A percentile compares a stretch with the other conserved stretches of the same genome.
phyloP scores from a whole-genome alignment of 2,329 filamentous ascomycete species.

The Calcarisporium arbuscula region DNA sequence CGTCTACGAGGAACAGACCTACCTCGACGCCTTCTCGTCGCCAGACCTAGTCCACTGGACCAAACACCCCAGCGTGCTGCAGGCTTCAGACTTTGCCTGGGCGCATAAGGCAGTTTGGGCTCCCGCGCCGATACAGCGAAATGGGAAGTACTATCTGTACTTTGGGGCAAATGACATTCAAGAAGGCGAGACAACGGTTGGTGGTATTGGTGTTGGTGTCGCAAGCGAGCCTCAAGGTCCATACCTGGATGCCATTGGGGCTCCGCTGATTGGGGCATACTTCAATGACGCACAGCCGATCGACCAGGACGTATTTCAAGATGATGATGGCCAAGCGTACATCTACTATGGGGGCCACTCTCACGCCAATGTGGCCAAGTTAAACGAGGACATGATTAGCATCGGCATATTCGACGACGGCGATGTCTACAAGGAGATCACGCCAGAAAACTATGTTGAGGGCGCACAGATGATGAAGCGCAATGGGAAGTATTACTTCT shows the following conservation, averaged over 20 bases:
- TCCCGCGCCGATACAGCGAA: constrained; percentile 35
- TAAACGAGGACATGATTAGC: constrained; percentile 35
- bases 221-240: constrained; percentile 27
- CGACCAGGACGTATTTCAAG: constrained; percentile 33
- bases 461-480: constrained; percentile 38
- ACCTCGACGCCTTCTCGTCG: constrained; percentile 45
- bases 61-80: constrained; percentile 37
- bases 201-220: constrained; percentile 29
- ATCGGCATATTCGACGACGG: constrained; percentile 34
- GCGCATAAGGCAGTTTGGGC: constrained; percentile 41
- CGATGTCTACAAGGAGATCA: constrained; percentile 35
- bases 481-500: constrained; percentile 37
- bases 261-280: constrained; percentile 28
- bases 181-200: constrained; percentile 26
- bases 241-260: constrained; percentile 26
- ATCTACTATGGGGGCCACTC: constrained; percentile 34
- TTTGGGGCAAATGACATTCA: constrained; percentile 44
- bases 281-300: constrained; percentile 40
- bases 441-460: constrained; percentile 31
- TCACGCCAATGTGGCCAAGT: constrained; percentile 33
- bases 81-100: constrained; percentile 27
- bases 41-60: constrained; percentile 42
- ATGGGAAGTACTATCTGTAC: constrained; percentile 43
- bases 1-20: constrained; percentile 39
- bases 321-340: constrained; percentile 36